Percentiles rank a stretch among this genome's conserved stretches.
phyloP scores from a whole-genome alignment of 2,329 filamentous ascomycete genomes.

The Ophiostoma ips region DNA sequence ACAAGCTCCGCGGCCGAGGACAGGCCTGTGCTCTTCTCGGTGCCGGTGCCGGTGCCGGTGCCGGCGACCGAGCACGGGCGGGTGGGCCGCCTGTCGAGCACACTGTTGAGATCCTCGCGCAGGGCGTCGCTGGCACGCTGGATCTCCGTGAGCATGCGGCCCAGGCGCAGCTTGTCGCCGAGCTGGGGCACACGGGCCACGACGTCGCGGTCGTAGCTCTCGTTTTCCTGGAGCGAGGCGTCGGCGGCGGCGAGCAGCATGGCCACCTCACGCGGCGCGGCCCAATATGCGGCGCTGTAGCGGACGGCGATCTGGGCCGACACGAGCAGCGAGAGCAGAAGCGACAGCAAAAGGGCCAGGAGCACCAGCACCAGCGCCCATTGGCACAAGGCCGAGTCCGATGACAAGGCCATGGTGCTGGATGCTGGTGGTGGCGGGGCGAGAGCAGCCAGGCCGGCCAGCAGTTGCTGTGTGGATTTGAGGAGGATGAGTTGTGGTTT shows the following conservation, averaged over 20 bases:
- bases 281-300: conserved; percentile 41
- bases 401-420: conserved; percentile 29
- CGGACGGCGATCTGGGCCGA: conserved; percentile 36
- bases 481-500: not conserved
- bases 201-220: conserved; percentile 48
- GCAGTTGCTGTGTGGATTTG: not conserved
- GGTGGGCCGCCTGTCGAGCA: conserved; percentile 32
- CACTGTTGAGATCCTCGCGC: conserved; percentile 41
- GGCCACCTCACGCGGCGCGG: conserved; percentile 42
- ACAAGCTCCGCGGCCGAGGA: not conserved
- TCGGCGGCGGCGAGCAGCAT: conserved; percentile 47
- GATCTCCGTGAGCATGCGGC: conserved; percentile 45
- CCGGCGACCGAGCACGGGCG: no score
- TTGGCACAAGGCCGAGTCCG: conserved; percentile 35
- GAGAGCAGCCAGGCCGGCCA: not conserved
- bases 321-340: conserved; percentile 41
- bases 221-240: conserved; percentile 49
- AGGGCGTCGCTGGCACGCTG: conserved; percentile 46
- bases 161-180: conserved; percentile 48
- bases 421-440: not conserved
- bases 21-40: not conserved
- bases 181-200: conserved; percentile 42
- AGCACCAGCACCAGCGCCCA: conserved; percentile 45
- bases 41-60: no score
- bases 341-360: conserved; percentile 42